phyloP scores from a whole-genome alignment of 495 filamentous ascomycete genomes.

The Penicillium maclennaniae region DNA sequence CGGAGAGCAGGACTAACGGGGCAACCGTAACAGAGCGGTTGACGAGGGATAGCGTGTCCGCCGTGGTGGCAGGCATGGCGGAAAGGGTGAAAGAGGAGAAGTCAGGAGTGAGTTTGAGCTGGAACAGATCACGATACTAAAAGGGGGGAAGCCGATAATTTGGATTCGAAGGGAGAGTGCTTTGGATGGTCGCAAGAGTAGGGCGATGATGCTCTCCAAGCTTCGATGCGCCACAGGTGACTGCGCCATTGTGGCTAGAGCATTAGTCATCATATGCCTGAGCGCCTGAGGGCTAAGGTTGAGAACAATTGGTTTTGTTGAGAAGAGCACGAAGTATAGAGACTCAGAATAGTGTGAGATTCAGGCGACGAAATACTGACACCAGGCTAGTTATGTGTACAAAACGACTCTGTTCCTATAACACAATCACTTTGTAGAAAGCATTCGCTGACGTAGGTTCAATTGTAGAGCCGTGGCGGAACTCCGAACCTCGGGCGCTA shows the following conservation, averaged over 20 bases:
- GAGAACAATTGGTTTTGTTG: background rate
- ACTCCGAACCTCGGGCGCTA: slow-evolving; percentile 33
- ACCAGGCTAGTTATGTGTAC: background rate
- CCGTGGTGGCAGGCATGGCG: slow-evolving; percentile 90
- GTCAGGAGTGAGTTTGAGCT: slow-evolving; percentile 4
- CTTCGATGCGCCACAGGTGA: slow-evolving; percentile 17
- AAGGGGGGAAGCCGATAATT: background rate
- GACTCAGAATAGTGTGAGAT: background rate
- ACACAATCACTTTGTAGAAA: background rate
- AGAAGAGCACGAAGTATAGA: background rate
- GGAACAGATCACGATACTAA: background rate
- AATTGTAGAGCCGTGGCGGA: slow-evolving; percentile 1
- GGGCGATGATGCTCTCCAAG: slow-evolving; percentile 28
- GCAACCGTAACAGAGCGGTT: slow-evolving; percentile 93
- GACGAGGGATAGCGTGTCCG: slow-evolving; percentile 88
- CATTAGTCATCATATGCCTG: slow-evolving; percentile 14
- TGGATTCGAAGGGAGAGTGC: background rate
- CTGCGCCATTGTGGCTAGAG: slow-evolving; percentile 20
- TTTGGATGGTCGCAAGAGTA: slow-evolving; percentile 13
- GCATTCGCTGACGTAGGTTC: background rate
- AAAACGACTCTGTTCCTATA: background rate
- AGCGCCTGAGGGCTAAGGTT: background rate
- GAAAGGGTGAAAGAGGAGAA: slow-evolving; percentile 10
- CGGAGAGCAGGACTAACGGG: slow-evolving; percentile 94
- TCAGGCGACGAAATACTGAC: background rate